These are phyloP conservation scores for Daldinia sp. DNA, from an alignment of 2,329 filamentous ascomycete genomes.

Conservation along the genomic window DNA sequence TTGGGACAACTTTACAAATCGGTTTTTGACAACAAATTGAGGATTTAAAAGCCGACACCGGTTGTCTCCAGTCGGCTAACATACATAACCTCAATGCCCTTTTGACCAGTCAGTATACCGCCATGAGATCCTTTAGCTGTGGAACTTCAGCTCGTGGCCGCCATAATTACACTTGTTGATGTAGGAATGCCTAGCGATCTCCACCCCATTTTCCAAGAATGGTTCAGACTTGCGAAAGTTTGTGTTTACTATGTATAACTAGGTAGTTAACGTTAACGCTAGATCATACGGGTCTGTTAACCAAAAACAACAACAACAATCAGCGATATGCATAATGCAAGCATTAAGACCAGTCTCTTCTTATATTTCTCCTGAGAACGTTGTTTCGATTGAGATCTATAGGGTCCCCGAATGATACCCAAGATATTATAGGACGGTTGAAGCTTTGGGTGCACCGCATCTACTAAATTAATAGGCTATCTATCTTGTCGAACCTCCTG, in stretches of 20 bases:
- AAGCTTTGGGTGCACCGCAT: neutral
- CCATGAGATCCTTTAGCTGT: neutral
- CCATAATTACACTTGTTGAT: neutral
- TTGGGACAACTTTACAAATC: neutral
- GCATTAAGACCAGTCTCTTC: neutral
- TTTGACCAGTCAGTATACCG: neutral
- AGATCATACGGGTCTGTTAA: slow-evolving; percentile 1
- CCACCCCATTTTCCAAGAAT: neutral
- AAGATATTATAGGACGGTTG: neutral
- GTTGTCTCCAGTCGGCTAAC: neutral
- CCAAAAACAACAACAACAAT: neutral
- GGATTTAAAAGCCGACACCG: neutral
- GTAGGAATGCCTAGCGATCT: neutral
- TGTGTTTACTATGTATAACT: neutral
- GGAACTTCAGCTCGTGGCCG: neutral
- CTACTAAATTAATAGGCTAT: slow-evolving; percentile 3
- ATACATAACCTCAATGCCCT: neutral
- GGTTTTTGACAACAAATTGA: neutral
- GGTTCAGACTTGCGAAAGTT: neutral
- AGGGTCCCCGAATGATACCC: neutral
- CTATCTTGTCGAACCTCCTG: neutral
- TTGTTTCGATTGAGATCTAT: neutral
- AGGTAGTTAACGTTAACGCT: neutral
- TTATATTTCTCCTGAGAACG: neutral
- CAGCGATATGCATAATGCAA: neutral